A percentile compares a stretch with the other conserved stretches of the same genome.
These are phyloP conservation scores for Pyrenophora seminiperda DNA, from an alignment of 2,329 filamentous ascomycete genomes.

Conservation along the genomic window DNA sequence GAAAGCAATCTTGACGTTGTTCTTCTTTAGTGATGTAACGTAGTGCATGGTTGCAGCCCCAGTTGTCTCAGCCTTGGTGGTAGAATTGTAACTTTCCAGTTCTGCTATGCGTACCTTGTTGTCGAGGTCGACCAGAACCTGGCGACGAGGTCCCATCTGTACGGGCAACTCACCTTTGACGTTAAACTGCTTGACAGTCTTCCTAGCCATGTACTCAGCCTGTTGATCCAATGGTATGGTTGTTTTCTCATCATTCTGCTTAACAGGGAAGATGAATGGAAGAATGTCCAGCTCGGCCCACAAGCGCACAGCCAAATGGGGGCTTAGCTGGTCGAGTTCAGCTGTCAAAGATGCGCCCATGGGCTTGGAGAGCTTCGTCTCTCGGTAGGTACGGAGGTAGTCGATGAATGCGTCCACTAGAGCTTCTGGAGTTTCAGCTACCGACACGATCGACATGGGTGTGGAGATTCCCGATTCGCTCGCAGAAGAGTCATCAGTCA, in stretches of 20 bases:
- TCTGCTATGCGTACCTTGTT: constrained; percentile 67
- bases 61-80: constrained; percentile 62
- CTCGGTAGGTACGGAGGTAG: constrained; percentile 64
- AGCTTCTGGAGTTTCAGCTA: constrained; percentile 16
- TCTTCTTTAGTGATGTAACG: constrained; percentile 65
- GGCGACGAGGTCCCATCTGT: constrained; percentile 6
- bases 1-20: constrained; percentile 73
- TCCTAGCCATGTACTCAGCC: constrained; percentile 79
- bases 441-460: constrained; percentile 14
- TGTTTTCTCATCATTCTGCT: constrained; percentile 49
- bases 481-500: constrained; percentile 11
- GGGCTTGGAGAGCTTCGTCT: constrained; percentile 73
- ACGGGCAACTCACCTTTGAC: constrained; percentile 9
- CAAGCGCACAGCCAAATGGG: constrained; percentile 69
- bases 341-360: constrained; percentile 73
- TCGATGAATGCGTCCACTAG: constrained; percentile 65
- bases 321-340: constrained; percentile 64
- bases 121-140: constrained; percentile 62
- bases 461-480: constrained; percentile 17
- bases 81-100: constrained; percentile 63
- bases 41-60: constrained; percentile 70
- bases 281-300: constrained; percentile 80
- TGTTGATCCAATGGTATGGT: constrained; percentile 74
- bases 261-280: constrained; percentile 63
- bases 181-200: constrained; percentile 64